Percentiles rank a stretch among this genome's conserved stretches.
These are phyloP conservation scores for Rhamnella rubrinervis DNA, from an alignment of 331 rosid species.

Conservation along the genomic window DNA sequence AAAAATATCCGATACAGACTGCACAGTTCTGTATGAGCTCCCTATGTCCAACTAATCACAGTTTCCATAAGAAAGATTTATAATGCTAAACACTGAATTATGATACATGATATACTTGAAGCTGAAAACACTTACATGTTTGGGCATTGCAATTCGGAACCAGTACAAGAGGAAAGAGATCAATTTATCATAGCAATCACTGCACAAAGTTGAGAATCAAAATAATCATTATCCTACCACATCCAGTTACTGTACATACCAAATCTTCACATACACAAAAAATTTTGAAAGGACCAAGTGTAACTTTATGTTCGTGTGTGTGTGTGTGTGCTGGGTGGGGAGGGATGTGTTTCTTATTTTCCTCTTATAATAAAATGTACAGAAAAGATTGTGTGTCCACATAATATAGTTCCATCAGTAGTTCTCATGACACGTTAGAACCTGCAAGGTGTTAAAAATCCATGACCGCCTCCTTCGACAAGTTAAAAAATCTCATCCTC, in stretches of 20 bases:
- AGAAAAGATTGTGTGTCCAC: too few species aligned
- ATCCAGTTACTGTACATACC: background rate
- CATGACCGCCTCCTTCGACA: background rate
- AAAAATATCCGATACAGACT: too few species aligned
- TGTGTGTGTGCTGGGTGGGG: too few species aligned
- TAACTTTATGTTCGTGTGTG: too few species aligned
- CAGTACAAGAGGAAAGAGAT: conserved; percentile 83
- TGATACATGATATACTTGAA: background rate
- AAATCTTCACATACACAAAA: too few species aligned
- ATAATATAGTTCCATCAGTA: too few species aligned
- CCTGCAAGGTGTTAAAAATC: too few species aligned
- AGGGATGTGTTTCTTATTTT: too few species aligned
- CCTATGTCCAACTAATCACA: background rate
- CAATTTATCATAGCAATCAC: conserved; percentile 73
- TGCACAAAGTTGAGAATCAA: conserved; percentile 33
- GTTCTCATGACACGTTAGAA: too few species aligned
- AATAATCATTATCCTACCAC: background rate
- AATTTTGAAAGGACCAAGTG: too few species aligned
- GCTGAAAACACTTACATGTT: conserved; percentile 48
- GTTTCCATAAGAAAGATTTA: background rate
- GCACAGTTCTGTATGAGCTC: too few species aligned
- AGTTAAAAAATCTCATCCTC: background rate
- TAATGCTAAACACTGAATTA: background rate
- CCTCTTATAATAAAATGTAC: too few species aligned
- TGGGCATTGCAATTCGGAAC: conserved; percentile 74